A percentile compares a stretch with the other conserved stretches of the same genome.
Evolutionary conservation across 805 yeast genomes (phyloP).

Genomic region (Limtongia smithiae): DNA sequence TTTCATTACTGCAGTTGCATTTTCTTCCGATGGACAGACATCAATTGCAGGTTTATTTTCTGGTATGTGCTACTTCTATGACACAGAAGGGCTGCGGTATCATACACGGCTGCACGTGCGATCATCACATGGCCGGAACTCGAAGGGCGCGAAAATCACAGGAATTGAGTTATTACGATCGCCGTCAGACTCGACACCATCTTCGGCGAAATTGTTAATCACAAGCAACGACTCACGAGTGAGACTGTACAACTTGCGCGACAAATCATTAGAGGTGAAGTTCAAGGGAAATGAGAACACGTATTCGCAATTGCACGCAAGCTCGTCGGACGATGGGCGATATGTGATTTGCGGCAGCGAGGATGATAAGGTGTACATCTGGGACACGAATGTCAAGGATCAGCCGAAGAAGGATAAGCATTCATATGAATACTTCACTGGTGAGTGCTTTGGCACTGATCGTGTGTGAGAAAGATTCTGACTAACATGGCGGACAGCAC

Average conservation of each 20-base stretch:
- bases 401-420: slow-evolving; percentile 30
- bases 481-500: slow-evolving; percentile 61
- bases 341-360: slow-evolving; percentile 78
- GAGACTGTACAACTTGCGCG: slow-evolving; percentile 57
- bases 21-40: slow-evolving; percentile 61
- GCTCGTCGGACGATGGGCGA: slow-evolving; percentile 52
- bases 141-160: slow-evolving; percentile 61
- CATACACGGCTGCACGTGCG: slow-evolving; percentile 46
- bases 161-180: slow-evolving; percentile 52
- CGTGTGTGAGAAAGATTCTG: slow-evolving; percentile 45
- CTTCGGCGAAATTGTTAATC: slow-evolving; percentile 49
- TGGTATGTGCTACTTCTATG: slow-evolving; percentile 61
- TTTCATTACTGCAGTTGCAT: slow-evolving; percentile 68
- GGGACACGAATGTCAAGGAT: slow-evolving; percentile 48
- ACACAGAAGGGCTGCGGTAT: slow-evolving; percentile 59
- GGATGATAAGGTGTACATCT: slow-evolving; percentile 79
- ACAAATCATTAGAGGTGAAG: slow-evolving; percentile 56
- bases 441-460: slow-evolving; percentile 36
- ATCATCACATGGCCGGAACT: slow-evolving; percentile 34
- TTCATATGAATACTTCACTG: slow-evolving; percentile 26
- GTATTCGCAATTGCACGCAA: slow-evolving; percentile 68
- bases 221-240: slow-evolving; percentile 81
- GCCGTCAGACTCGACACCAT: slow-evolving; percentile 29
- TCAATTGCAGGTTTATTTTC: slow-evolving; percentile 73
- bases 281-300: slow-evolving; percentile 72